Evolutionary conservation across 148 eudicot species (phyloP).

Genomic region (Rhododendron ferrugineum): DNA sequence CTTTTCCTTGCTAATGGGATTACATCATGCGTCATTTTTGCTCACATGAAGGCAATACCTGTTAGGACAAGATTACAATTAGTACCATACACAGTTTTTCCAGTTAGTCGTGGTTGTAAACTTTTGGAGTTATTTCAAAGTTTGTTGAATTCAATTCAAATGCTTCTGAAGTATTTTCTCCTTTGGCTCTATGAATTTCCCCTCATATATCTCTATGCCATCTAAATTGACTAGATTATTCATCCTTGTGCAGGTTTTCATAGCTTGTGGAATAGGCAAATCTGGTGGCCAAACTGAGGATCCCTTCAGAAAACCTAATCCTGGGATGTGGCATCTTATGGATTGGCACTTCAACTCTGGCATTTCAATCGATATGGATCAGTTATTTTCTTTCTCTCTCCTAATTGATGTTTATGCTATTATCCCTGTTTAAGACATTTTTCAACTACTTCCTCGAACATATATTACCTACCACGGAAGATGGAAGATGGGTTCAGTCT

Average conservation of each 20-base stretch:
- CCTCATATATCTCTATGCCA: neutral
- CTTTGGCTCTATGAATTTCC: neutral
- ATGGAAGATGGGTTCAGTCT: neutral
- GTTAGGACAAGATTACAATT: neutral
- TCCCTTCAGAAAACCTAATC: constrained; percentile 73
- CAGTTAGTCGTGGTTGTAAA: neutral
- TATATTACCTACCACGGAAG: neutral
- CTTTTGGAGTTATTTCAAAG: neutral
- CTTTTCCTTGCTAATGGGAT: neutral
- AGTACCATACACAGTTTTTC: neutral
- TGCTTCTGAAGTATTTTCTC: neutral
- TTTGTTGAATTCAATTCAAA: neutral
- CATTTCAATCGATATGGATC: constrained; percentile 72
- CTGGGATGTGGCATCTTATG: constrained; percentile 96
- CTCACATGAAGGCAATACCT: neutral
- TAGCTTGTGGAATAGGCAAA: constrained; percentile 82
- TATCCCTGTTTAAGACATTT: neutral
- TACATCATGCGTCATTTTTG: neutral
- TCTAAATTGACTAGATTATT: neutral
- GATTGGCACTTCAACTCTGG: constrained; percentile 85
- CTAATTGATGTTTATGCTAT: neutral
- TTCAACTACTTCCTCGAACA: neutral
- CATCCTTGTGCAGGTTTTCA: constrained; percentile 54
- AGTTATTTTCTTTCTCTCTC: constrained; percentile 35
- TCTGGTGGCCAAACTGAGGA: constrained; percentile 39